Evolutionary conservation across 768 basidiomycete species (phyloP).

Genomic region (Russula compacta): DNA sequence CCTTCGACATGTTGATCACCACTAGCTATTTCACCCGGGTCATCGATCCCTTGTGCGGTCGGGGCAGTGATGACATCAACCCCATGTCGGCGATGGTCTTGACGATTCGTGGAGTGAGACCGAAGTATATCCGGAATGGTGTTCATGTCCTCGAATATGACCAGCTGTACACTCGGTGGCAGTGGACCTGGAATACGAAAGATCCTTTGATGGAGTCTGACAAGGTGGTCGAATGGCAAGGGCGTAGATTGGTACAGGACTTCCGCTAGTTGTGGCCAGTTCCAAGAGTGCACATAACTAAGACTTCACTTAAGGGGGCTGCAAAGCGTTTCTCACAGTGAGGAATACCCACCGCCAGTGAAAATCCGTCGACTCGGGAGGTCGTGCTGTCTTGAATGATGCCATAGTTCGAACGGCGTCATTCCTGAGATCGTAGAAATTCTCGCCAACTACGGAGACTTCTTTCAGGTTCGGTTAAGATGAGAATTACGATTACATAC

Average conservation of each 20-base stretch:
- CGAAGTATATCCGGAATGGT: background rate
- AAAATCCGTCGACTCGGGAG: background rate
- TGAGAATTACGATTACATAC: background rate
- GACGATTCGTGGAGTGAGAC: background rate
- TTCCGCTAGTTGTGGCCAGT: background rate
- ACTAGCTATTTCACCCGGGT: background rate
- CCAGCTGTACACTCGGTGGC: background rate
- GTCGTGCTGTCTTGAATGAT: background rate
- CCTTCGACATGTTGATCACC: background rate
- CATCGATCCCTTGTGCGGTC: background rate
- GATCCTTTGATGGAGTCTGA: background rate
- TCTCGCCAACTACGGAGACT: background rate
- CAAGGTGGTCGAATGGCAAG: constrained; percentile 2
- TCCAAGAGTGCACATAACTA: background rate
- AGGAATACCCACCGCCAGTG: background rate
- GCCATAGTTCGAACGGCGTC: background rate
- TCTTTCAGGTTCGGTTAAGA: background rate
- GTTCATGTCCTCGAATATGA: background rate
- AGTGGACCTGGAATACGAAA: background rate
- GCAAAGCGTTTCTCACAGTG: too few relatives aligned
- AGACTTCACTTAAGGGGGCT: background rate
- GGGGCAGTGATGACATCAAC: too few relatives aligned
- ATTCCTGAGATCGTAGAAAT: background rate
- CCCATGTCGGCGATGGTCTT: too few relatives aligned
- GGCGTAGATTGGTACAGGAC: constrained; percentile 1